Base-by-base conservation (phyloP, 2,329 filamentous ascomycete genomes). In the Fusarium sacchari region DNA sequence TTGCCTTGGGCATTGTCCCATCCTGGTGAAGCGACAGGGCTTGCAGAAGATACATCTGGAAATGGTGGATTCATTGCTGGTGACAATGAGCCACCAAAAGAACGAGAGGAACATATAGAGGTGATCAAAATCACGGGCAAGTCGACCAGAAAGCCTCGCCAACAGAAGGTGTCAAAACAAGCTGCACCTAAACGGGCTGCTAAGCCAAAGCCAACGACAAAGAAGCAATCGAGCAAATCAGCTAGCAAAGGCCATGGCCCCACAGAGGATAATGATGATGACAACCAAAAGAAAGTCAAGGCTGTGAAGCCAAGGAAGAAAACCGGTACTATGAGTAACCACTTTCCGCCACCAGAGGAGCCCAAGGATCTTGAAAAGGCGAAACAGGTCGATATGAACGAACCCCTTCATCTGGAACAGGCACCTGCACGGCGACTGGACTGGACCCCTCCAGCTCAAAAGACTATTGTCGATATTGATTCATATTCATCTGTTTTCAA, bases 361-460 rank as follows among this genome's bases (percentile, higher is more conserved):
- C 36, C 63, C 6, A 59, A 64, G 28, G n/a, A 39, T 37, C 22
- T 52, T 30, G 55, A 63, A 28, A 76, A 75, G 37, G 7, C 40
- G n/a, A 60, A 67, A 65, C 73, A 59, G 50, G 71, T 34, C 63
- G 77, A 64, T 67, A 81, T 69, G 69, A 60, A 79, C n/a, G 82
- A 83, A 55, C 77, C 82, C 1, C 73, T 84, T 6, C 75, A 80
- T 26, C 66, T 86, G 14, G 86, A 88, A 58, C 80, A 79, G 50
- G 92, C 92, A 13, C 79, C 88, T 32, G 84, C 82, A 50, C 85
- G 92, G 67, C 86, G 90, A 67, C 77, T 82, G 20, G 86, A 91
- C 65, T 95, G 93, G 93, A 95, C 93, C 2, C 93, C 92, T 5
- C 87, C 90, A 8, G 86, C 84, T 52, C 78, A 84, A 39, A 84